Percentiles rank a stretch among this genome's conserved stretches.
Conservation (phyloP, 1,139 yeast species). For the Debaryomyces nepalensis region DNA sequence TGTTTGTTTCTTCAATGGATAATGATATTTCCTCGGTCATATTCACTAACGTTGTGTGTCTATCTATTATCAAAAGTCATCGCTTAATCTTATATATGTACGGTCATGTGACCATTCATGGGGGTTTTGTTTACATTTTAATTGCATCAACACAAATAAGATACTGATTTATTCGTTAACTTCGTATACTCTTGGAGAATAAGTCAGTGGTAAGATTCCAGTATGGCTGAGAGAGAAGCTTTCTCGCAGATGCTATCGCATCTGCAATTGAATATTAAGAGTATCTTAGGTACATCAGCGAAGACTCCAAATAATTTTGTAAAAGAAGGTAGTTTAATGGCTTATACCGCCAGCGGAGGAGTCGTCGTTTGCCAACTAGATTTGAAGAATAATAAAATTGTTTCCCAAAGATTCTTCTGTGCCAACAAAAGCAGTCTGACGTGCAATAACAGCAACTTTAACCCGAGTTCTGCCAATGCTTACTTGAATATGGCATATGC, state of each 20-base stretch:
- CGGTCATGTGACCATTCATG: not conserved
- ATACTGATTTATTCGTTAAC: too few relatives aligned
- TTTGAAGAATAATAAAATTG: conserved; percentile 18
- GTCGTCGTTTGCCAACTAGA: conserved; percentile 54
- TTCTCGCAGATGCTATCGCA: conserved; percentile 2
- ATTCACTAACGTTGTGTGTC: not conserved
- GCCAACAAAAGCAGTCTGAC: conserved; percentile 38
- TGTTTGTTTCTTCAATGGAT: conserved; percentile 44
- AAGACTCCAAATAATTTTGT: conserved; percentile 37
- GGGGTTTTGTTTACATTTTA: conserved; percentile 8
- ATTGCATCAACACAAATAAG: conserved; percentile 8
- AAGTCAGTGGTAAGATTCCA: not conserved
- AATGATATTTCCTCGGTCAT: conserved; percentile 35
- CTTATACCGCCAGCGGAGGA: conserved; percentile 72
- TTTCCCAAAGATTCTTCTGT: conserved; percentile 54
- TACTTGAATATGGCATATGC: conserved; percentile 33
- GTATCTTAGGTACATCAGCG: conserved; percentile 40
- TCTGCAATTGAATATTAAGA: conserved; percentile 22
- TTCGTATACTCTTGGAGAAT: not conserved
- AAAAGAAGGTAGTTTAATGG: conserved; percentile 47
- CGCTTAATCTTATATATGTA: conserved; percentile 1
- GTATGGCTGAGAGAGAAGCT: conserved; percentile 7
- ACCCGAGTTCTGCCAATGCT: conserved; percentile 31
- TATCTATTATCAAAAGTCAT: conserved; percentile 1
- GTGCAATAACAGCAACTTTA: conserved; percentile 8